Conservation (phyloP, 2,329 filamentous ascomycete species). For the Emericellopsis cladophorae region DNA sequence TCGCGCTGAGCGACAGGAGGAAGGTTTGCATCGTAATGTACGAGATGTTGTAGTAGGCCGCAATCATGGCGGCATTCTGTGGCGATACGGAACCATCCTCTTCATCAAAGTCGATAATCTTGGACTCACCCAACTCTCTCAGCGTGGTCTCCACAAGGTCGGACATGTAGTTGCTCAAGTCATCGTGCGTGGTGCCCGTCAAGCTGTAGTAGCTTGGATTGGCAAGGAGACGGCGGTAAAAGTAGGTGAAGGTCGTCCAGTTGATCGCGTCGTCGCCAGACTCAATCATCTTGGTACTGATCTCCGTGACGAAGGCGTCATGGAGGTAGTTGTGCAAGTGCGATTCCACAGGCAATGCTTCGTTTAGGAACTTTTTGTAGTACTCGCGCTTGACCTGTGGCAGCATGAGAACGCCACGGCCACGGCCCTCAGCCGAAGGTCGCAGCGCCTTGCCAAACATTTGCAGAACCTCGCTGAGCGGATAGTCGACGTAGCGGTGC, state of each 20-base stretch:
- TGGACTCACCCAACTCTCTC: slow-evolving; percentile 80
- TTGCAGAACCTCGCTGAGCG: slow-evolving; percentile 84
- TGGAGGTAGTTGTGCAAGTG: slow-evolving; percentile 85
- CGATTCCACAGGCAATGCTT: slow-evolving; percentile 90
- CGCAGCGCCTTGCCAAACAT: slow-evolving; percentile 94
- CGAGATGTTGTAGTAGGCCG: slow-evolving; percentile 97
- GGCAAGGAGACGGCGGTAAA: slow-evolving; percentile 85
- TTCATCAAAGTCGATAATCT: slow-evolving; percentile 91
- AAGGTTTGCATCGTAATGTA: slow-evolving; percentile 99
- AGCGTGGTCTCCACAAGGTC: slow-evolving; percentile 89
- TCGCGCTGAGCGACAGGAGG: slow-evolving; percentile 74
- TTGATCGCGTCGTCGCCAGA: slow-evolving; percentile 96
- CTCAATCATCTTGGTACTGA: slow-evolving; percentile 89
- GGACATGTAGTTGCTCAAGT: slow-evolving; percentile 85
- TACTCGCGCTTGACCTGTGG: slow-evolving; percentile 90
- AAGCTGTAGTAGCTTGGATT: slow-evolving; percentile 96
- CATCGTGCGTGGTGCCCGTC: slow-evolving; percentile 78
- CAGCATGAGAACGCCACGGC: slow-evolving; percentile 91
- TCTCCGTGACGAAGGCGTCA: slow-evolving; percentile 93
- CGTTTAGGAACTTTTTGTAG: slow-evolving; percentile 97
- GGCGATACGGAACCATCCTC: slow-evolving; percentile 83
- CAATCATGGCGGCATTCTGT: slow-evolving; percentile 94
- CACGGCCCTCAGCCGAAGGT: slow-evolving; percentile 64
- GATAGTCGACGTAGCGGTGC: slow-evolving; percentile 94
- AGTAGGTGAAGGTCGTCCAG: slow-evolving; percentile 97